These are phyloP conservation scores for Piper longum DNA, from an alignment of 164 flowering plant species.

Conservation along the genomic window DNA sequence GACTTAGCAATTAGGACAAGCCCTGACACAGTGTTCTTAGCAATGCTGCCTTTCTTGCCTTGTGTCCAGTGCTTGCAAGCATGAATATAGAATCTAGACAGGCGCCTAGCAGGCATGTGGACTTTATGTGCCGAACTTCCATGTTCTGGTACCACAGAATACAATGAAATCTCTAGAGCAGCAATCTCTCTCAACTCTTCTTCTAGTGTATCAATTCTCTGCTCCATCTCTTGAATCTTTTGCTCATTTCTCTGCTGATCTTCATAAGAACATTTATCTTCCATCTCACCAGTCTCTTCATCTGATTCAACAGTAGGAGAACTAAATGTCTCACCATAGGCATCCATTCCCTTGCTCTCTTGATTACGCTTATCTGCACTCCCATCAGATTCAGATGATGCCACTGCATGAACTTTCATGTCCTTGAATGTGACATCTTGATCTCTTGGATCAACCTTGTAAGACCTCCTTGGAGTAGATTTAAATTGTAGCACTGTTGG, in stretches of 20 bases:
- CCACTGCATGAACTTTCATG: slow-evolving; percentile 24
- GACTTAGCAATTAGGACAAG: slow-evolving; percentile 77
- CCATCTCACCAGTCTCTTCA: slow-evolving; percentile 29
- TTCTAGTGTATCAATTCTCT: slow-evolving; percentile 69
- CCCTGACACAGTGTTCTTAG: slow-evolving; percentile 80
- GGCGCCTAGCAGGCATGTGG: slow-evolving; percentile 95
- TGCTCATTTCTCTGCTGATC: slow-evolving; percentile 24
- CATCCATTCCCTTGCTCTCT: neutral
- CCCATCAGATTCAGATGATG: slow-evolving; percentile 62
- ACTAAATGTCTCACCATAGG: too few relatives aligned
- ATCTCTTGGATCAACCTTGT: slow-evolving; percentile 16
- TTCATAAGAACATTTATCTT: slow-evolving; percentile 31
- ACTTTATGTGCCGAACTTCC: slow-evolving; percentile 97
- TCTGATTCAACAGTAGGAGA: slow-evolving; percentile 8
- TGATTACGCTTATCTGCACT: slow-evolving; percentile 32
- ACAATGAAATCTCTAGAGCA: slow-evolving; percentile 85
- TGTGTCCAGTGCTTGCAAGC: slow-evolving; percentile 89
- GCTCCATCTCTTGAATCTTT: slow-evolving; percentile 68
- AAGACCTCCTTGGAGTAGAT: slow-evolving; percentile 25
- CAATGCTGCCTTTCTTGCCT: slow-evolving; percentile 65
- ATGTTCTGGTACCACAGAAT: slow-evolving; percentile 92
- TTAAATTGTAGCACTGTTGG: slow-evolving; percentile 18
- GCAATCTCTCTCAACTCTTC: slow-evolving; percentile 95
- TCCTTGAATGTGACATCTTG: slow-evolving; percentile 15
- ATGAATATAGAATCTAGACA: slow-evolving; percentile 85